Evolutionary conservation across 768 basidiomycete species (phyloP), one percentile per base, ranked within the genome.

Genomic region (Macrolepiota fuliginosa): DNA sequence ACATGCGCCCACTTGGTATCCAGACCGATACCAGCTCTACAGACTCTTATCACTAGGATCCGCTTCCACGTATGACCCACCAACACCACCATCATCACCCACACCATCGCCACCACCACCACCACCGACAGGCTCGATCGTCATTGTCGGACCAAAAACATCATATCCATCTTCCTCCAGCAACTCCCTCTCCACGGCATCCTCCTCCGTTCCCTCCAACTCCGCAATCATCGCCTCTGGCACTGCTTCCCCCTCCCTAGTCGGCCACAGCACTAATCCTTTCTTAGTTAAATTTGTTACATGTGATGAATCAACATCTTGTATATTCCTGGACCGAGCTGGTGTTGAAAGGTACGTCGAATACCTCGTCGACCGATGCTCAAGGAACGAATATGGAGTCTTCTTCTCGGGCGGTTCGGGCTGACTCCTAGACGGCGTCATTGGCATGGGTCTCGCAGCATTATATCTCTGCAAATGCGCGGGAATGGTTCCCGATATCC

Each of bases 261-360:
- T 58, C 39, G 66, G 51, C 81, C 82, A 85, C 11, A 89, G 71
- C 24, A 79, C 77, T 61, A 89, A 64, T 9, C 86, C 86, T 5
- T 76, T 69, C 49, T 75, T 72, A 27, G 79, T 73, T 69, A 82
- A 70, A 55, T 76, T 69, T 45, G 86, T 83, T 29, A 86, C 74
- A 60, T 76, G 68, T 1, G 59, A 73, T 32, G 86, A 84, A 61
- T 79, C 70, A 12, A 89, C 72, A 68, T 84, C 78, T 24, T 76
- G 77, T 61, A 83, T 66, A 37, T 72, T 69, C 22, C 77, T 66
- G 64, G 56, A 58, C 15, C 76, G 77, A 32, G 76, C 75, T 10
- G 78, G 77, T 63, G 68, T 62, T 10, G 80, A 81, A 9, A 73
- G 71, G 60, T 69, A 64, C 15, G 72, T 73, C 29, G 80, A 78